Conservation (phyloP, 129 eudicot genomes). For the Solidago caesia region DNA sequence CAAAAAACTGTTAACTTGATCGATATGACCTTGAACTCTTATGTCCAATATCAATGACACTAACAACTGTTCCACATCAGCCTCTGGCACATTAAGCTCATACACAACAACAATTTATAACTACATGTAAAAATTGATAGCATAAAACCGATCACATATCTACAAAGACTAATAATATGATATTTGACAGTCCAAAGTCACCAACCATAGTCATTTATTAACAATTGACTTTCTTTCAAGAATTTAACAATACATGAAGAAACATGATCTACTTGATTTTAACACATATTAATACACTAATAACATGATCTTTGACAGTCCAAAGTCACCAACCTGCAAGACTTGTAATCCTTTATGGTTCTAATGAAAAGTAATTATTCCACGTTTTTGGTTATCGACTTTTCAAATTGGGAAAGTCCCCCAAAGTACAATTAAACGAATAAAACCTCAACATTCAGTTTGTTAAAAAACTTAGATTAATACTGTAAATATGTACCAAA, state of each 20-base stretch:
- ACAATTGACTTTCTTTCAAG: no score
- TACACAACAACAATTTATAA: slow-evolving; percentile 24
- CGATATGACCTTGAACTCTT: slow-evolving; percentile 70
- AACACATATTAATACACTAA: no score
- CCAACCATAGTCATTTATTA: no score
- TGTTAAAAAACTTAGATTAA: background rate
- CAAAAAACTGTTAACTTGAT: slow-evolving; percentile 91
- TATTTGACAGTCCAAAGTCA: no score
- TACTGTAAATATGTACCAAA: slow-evolving; percentile 4
- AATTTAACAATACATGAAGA: no score
- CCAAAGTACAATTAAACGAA: background rate
- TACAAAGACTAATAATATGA: no score
- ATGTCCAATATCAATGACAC: slow-evolving; percentile 88
- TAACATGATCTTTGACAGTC: slow-evolving; percentile 62
- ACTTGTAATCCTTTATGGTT: background rate
- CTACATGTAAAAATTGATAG: slow-evolving; percentile 41
- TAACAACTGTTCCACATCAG: slow-evolving; percentile 84
- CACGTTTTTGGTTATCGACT: background rate
- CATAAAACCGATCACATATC: no score
- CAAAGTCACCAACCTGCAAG: slow-evolving; percentile 87
- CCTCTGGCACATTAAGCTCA: slow-evolving; percentile 98
- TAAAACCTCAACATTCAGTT: background rate
- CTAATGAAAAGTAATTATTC: background rate
- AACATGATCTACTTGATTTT: no score
- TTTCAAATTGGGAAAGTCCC: background rate